These are phyloP conservation scores for Neltuma alba DNA, from an alignment of 306 rosid genomes.

Conservation along the genomic window DNA sequence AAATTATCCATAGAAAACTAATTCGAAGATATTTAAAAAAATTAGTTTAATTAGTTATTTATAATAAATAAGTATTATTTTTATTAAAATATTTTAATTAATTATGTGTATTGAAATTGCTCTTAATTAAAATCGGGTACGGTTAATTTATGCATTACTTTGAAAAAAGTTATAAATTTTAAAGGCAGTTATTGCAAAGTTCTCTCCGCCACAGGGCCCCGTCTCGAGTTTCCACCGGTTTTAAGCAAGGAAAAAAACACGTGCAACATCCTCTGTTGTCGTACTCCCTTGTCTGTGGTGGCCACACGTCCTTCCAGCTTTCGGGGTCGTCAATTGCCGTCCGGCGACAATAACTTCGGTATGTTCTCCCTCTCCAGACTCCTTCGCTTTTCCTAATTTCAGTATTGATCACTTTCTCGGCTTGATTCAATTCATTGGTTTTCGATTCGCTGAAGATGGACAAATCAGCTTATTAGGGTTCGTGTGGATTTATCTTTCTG, in stretches of 20 bases:
- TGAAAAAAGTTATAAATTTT: too few relatives aligned
- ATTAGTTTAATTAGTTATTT: too few relatives aligned
- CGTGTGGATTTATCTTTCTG: conserved; percentile 1
- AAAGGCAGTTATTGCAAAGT: not conserved
- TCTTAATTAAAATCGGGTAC: too few relatives aligned
- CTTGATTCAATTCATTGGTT: not conserved
- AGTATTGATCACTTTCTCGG: not conserved
- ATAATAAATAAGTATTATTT: too few relatives aligned
- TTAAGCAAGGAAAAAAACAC: not conserved
- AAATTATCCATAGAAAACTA: too few relatives aligned
- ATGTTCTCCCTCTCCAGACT: not conserved
- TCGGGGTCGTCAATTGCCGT: not conserved
- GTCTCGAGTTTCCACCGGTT: not conserved
- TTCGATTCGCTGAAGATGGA: conserved; percentile 3
- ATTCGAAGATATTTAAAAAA: too few relatives aligned
- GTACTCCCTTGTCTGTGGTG: conserved; percentile 43
- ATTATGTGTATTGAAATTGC: too few relatives aligned
- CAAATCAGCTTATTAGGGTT: conserved; percentile 29
- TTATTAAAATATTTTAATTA: too few relatives aligned
- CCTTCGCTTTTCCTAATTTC: conserved; percentile 6
- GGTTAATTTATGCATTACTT: too few relatives aligned
- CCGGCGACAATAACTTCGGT: not conserved
- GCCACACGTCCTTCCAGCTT: conserved; percentile 57
- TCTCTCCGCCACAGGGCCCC: not conserved
- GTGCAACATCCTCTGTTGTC: conserved; percentile 1